phyloP scores from a whole-genome alignment of 768 basidiomycete species.

The Psilocybe sp. region DNA sequence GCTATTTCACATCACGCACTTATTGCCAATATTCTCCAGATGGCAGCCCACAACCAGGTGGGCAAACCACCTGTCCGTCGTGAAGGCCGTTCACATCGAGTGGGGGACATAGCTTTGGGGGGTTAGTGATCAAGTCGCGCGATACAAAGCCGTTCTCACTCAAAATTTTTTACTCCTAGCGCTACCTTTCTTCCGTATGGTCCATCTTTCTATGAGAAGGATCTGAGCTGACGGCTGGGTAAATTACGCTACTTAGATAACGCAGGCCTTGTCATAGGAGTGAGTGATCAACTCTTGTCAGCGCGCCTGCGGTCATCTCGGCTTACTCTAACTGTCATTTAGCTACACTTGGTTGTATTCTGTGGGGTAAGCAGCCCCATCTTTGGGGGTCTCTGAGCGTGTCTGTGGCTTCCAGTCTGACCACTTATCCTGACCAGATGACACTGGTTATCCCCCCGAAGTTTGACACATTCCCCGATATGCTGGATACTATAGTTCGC shows the following conservation, averaged over 20 bases:
- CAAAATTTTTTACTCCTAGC: slow-evolving; percentile 20
- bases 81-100: slow-evolving; percentile 30
- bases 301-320: slow-evolving; percentile 3
- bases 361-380: slow-evolving; percentile 36
- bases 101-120: slow-evolving; percentile 49
- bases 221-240: not conserved
- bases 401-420: not conserved
- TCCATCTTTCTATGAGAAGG: slow-evolving; percentile 8
- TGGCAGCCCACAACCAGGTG: slow-evolving; percentile 38
- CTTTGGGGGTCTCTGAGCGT: not conserved
- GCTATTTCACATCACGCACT: slow-evolving; percentile 51
- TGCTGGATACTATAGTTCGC: slow-evolving; percentile 44
- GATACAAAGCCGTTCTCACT: not conserved
- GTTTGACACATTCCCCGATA: slow-evolving; percentile 37
- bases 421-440: slow-evolving; percentile 34
- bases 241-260: slow-evolving; percentile 18
- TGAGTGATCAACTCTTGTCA: slow-evolving; percentile 22
- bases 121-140: slow-evolving; percentile 12
- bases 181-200: slow-evolving; percentile 43
- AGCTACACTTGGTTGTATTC: slow-evolving; percentile 58
- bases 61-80: slow-evolving; percentile 23
- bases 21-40: slow-evolving; percentile 55
- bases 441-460: slow-evolving; percentile 44
- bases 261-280: slow-evolving; percentile 52
- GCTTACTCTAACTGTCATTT: slow-evolving; percentile 11